A percentile compares a stretch with the other conserved stretches of the same genome.
Conservation (phyloP, 164 flowering plant species). For the Warburgia ugandensis region DNA sequence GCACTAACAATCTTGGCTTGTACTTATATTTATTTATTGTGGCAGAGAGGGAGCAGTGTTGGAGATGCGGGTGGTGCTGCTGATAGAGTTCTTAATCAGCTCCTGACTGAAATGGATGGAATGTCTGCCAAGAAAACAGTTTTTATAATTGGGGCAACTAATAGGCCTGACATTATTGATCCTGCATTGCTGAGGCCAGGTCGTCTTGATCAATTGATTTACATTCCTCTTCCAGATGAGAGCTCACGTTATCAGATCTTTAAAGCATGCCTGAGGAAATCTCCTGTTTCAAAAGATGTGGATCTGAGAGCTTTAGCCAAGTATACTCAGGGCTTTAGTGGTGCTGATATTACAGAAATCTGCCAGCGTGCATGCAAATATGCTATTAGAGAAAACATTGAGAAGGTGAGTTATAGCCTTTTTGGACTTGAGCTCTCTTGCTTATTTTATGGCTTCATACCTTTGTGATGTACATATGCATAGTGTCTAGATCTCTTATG, state of each 20-base stretch:
- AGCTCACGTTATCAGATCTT: slow-evolving; percentile 64
- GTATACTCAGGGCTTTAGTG: slow-evolving; percentile 86
- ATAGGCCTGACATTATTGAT: slow-evolving; percentile 84
- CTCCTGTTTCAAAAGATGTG: slow-evolving; percentile 70
- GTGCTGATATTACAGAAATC: slow-evolving; percentile 88
- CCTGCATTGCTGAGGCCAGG: slow-evolving; percentile 84
- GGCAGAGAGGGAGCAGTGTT: slow-evolving; percentile 77
- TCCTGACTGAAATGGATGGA: slow-evolving; percentile 88
- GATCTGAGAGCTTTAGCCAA: slow-evolving; percentile 73
- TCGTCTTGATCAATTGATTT: slow-evolving; percentile 83
- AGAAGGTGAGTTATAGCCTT: slow-evolving; percentile 40
- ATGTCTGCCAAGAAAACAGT: slow-evolving; percentile 91
- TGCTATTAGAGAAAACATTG: slow-evolving; percentile 82
- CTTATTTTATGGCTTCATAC: background rate
- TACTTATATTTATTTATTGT: background rate
- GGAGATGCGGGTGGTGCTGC: slow-evolving; percentile 97
- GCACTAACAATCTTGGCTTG: background rate
- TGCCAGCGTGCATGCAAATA: slow-evolving; percentile 86
- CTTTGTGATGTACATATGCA: background rate
- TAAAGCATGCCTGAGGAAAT: slow-evolving; percentile 76
- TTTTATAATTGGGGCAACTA: slow-evolving; percentile 82
- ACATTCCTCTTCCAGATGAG: slow-evolving; percentile 87
- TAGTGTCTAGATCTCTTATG: background rate
- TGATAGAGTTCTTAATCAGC: slow-evolving; percentile 82
- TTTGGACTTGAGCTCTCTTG: background rate